phyloP scores from a whole-genome alignment of 352 stramenopile genomes.

The Pythium rishiriense region DNA sequence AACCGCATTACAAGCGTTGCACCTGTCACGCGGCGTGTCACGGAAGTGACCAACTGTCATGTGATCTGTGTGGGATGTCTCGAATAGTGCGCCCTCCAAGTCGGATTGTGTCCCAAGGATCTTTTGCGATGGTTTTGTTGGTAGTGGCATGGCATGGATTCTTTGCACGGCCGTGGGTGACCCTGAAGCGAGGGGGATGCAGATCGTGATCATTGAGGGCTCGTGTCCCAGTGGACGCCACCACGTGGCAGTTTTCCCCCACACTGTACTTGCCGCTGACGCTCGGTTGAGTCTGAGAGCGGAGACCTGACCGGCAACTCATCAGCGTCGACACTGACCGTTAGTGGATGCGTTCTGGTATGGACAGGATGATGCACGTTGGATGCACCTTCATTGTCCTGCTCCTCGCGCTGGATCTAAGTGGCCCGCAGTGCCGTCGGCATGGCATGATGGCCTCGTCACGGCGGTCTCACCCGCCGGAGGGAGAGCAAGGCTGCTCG shows the following conservation, averaged over 20 bases:
- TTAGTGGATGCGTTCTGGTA: neutral
- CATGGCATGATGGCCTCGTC: too few relatives aligned
- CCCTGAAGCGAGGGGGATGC: too few relatives aligned
- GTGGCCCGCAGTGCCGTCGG: too few relatives aligned
- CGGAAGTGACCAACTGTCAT: constrained; percentile 18
- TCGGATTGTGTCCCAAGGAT: too few relatives aligned
- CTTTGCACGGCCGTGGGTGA: too few relatives aligned
- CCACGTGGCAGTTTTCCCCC: neutral
- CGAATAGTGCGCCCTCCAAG: constrained; percentile 1
- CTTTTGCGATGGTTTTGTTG: too few relatives aligned
- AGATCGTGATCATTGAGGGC: too few relatives aligned
- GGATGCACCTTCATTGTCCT: neutral
- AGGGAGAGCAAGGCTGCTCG: neutral
- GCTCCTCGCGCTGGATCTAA: too few relatives aligned
- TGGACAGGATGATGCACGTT: neutral
- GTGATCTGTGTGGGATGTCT: constrained; percentile 17
- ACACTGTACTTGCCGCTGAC: neutral
- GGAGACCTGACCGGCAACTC: neutral
- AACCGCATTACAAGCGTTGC: constrained; percentile 24
- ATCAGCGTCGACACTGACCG: neutral
- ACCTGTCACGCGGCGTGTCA: constrained; percentile 26
- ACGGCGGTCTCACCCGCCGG: too few relatives aligned
- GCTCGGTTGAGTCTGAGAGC: neutral
- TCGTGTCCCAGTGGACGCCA: neutral
- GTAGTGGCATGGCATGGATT: too few relatives aligned